phyloP scores from a whole-genome alignment of 1,139 yeast species.

The Suhomyces panamericanus region DNA sequence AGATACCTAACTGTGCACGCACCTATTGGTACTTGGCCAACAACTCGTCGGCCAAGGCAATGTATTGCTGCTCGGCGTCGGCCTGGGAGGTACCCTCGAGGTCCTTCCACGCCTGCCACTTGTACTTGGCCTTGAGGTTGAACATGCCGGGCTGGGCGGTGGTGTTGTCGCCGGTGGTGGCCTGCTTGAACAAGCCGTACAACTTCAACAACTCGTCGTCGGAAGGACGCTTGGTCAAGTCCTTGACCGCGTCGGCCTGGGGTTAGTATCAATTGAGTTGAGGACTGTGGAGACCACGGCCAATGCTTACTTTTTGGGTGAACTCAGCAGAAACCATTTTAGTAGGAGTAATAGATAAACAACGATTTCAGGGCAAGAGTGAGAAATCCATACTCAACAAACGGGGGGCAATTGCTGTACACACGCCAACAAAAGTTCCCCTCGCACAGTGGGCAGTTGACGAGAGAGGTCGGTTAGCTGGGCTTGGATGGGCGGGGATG shows the following conservation, averaged over 20 bases:
- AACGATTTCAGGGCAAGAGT: background rate
- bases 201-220: constrained; percentile 83
- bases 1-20: background rate
- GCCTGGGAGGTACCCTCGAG: constrained; percentile 82
- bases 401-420: background rate
- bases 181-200: constrained; percentile 94
- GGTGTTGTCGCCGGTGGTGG: constrained; percentile 92
- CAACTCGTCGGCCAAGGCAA: constrained; percentile 70
- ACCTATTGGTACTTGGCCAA: constrained; percentile 44
- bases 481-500: too few species aligned
- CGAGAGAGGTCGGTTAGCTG: too few species aligned
- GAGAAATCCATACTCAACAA: constrained; percentile 4
- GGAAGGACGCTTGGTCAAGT: constrained; percentile 71
- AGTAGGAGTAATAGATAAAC: background rate
- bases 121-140: constrained; percentile 92
- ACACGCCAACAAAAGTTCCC: constrained; percentile 4
- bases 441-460: too few species aligned
- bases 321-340: constrained; percentile 21
- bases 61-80: constrained; percentile 88
- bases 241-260: constrained; percentile 79
- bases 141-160: constrained; percentile 83
- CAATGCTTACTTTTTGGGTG: constrained; percentile 18
- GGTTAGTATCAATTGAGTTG: constrained; percentile 8
- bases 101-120: constrained; percentile 96
- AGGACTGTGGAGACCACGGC: background rate